phyloP scores from a whole-genome alignment of 306 rosid genomes.

The Cyamopsis tetragonoloba region DNA sequence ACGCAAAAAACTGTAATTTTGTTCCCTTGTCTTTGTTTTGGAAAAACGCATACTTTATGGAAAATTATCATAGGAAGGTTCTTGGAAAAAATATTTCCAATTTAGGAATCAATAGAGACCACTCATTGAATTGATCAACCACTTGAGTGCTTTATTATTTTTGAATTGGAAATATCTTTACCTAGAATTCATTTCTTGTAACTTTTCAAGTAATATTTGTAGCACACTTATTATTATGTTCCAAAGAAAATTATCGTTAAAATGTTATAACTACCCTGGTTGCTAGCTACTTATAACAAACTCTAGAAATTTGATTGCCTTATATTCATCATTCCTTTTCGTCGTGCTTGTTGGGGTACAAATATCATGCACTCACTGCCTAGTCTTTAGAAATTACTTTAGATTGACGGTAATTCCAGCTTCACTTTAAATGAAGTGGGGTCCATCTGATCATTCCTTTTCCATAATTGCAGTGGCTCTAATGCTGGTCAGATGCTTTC shows the following conservation, averaged over 20 bases:
- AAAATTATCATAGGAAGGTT: background rate
- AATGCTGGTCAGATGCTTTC: slow-evolving; percentile 79
- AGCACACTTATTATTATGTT: background rate
- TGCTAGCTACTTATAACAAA: background rate
- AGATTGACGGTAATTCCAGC: slow-evolving; percentile 12
- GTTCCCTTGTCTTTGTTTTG: background rate
- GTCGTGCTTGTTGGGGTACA: slow-evolving; percentile 2
- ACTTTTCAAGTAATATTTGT: background rate
- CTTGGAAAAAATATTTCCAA: background rate
- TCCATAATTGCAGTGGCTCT: slow-evolving; percentile 61
- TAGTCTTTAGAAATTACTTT: too few species aligned
- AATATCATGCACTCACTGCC: background rate
- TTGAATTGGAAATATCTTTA: background rate
- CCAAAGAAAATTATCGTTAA: background rate
- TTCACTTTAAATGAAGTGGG: slow-evolving; percentile 17
- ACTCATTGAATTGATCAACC: background rate
- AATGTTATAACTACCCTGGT: background rate
- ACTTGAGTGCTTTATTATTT: background rate
- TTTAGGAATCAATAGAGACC: background rate
- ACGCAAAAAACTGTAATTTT: background rate
- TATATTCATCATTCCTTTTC: background rate
- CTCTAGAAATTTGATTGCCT: background rate
- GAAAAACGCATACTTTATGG: slow-evolving; percentile 1
- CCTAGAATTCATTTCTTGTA: background rate
- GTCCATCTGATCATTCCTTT: slow-evolving; percentile 27